phyloP scores from a whole-genome alignment of 108 stramenopile species.

The Epipyxis sp. region DNA sequence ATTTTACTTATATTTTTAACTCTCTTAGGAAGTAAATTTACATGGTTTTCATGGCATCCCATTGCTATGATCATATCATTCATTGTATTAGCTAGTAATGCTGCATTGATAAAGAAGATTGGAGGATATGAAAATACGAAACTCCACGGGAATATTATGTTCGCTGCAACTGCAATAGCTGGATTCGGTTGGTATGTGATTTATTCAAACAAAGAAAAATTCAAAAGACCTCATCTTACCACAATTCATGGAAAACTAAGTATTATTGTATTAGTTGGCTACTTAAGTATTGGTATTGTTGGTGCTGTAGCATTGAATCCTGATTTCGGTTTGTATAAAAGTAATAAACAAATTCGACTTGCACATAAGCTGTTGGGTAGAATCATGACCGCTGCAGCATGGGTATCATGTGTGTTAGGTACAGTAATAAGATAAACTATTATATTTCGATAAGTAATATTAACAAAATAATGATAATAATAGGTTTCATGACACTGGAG shows the following conservation, averaged over 20 bases:
- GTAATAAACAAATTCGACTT: not conserved
- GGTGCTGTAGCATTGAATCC: conserved; percentile 11
- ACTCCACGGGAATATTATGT: conserved; percentile 17
- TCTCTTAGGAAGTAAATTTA: not conserved
- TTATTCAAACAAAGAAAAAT: conserved; percentile 18
- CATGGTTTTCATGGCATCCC: conserved; percentile 32
- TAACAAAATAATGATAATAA: too few relatives aligned
- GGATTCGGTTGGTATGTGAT: conserved; percentile 25
- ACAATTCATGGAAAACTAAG: conserved; percentile 8
- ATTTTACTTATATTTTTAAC: not conserved
- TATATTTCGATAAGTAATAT: too few relatives aligned
- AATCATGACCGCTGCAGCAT: not conserved
- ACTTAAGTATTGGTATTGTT: not conserved
- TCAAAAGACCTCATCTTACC: not conserved
- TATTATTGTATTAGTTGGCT: not conserved
- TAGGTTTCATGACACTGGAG: not conserved
- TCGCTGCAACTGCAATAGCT: not conserved
- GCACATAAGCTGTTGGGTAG: not conserved
- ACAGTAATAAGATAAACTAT: not conserved
- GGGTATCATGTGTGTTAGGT: conserved; percentile 18
- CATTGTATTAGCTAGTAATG: conserved; percentile 10
- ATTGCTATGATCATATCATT: conserved; percentile 14
- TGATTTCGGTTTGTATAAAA: conserved; percentile 22
- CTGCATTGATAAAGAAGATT: conserved; percentile 30
- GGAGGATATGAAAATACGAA: conserved; percentile 12